Conservation (phyloP, 225 moss, liverwort and hornwort genomes). For the Neckera pumila region DNA sequence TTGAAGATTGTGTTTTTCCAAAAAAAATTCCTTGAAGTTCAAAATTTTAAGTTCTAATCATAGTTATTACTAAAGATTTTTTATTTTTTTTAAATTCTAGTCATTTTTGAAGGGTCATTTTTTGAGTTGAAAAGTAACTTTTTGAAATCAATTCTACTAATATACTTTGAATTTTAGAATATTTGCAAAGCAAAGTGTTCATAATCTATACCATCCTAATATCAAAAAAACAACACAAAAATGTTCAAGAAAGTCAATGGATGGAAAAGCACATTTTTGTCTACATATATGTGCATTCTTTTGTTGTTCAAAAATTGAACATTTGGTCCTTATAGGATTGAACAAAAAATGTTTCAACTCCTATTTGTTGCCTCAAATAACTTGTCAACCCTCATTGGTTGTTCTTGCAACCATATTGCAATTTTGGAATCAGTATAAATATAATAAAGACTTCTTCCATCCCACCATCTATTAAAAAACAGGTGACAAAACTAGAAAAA, state of each 20-base stretch:
- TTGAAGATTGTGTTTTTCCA: too few species aligned
- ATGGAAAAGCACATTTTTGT: not conserved
- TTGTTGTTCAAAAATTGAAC: not conserved
- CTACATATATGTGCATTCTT: not conserved
- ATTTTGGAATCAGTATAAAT: not conserved
- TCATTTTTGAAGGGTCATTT: not conserved
- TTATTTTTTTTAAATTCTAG: not conserved
- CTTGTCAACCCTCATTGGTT: not conserved
- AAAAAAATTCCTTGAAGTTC: too few species aligned
- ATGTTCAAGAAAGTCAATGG: not conserved
- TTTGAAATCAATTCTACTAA: not conserved
- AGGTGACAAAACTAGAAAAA: too few species aligned
- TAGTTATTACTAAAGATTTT: not conserved
- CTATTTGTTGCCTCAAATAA: not conserved
- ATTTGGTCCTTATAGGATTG: accelerated
- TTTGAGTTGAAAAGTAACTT: not conserved
- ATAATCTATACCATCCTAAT: accelerated
- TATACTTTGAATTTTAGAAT: not conserved
- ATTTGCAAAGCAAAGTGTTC: not conserved
- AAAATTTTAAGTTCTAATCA: not conserved
- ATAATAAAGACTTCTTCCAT: not conserved
- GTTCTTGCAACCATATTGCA: accelerated
- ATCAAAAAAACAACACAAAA: accelerated
- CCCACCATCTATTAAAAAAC: accelerated
- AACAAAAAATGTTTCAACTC: not conserved